Evolutionary conservation across 768 basidiomycete genomes (phyloP), one percentile per base, ranked within the genome.

Genomic region (Termitomyces sp.): DNA sequence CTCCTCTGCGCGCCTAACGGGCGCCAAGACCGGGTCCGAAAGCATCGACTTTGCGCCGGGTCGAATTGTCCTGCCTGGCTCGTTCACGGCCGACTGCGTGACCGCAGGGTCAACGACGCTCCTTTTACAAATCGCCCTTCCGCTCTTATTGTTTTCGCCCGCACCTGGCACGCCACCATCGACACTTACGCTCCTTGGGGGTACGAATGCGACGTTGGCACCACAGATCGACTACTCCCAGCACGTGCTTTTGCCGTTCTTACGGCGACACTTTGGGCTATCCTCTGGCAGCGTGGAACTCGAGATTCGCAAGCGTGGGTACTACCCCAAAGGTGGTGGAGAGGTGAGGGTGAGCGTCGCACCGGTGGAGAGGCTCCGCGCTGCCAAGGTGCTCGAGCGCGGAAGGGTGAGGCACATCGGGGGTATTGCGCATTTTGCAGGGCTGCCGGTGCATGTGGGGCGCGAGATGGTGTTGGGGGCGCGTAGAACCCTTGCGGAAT

Each of bases 181-280:
- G 10, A 75, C 71, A 3, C 74, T 91, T 26, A 72, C 71, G 9
- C 76, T 91, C 1, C 71, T 73, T 0, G 89, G 90, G 8, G 90
- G 89, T 2, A 91, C 89, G 3, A 91, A 91, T 59, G 87, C 87
- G 19, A 69, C 73, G 3, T 68, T 77, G 43, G 88, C 89, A 5
- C 90, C 90, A 0, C 90, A 90, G 60, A 79, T 89, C 30, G 89
- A 91, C 69, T 90, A 89, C 66, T 79, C 78, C 4, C 74, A 81
- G 49, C 72, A 82, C 59, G 70, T 90, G 49, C 75, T 91, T 64
- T 66, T 91, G 6, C 89, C 89, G 0, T 92, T 91, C 66, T 67
- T 89, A 31, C 71, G 70, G 23, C 72, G 68, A 11, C 84, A 86
- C 66, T 84, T 89, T 65, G 76, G 77, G 1, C 17, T 57, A 21